These are phyloP conservation scores for Backusella luteola DNA, from an alignment of 192 early-diverging fungal species.

Conservation along the genomic window DNA sequence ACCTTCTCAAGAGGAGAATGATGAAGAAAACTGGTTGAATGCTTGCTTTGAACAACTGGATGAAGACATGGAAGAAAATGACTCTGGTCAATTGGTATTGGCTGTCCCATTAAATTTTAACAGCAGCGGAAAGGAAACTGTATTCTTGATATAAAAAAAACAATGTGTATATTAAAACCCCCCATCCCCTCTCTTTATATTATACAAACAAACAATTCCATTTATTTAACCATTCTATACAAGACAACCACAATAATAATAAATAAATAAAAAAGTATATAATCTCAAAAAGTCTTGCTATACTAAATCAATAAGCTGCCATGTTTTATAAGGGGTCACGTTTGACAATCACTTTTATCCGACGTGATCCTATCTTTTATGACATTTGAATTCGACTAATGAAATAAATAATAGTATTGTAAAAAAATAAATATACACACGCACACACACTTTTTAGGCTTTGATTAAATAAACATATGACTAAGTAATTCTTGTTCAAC, in stretches of 20 bases:
- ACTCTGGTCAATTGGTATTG: not conserved
- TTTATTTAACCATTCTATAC: not conserved
- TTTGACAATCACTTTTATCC: conserved; percentile 1
- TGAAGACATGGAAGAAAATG: conserved; percentile 24
- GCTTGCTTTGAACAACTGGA: conserved; percentile 32
- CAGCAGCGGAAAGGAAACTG: not conserved
- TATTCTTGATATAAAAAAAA: conserved; percentile 7
- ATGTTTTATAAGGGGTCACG: not conserved
- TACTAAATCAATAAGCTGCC: not conserved
- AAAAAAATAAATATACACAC: not conserved
- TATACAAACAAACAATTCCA: not conserved
- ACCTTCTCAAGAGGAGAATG: not conserved
- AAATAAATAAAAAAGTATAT: not conserved
- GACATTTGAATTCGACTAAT: not conserved
- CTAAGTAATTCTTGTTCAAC: not conserved
- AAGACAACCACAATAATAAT: not conserved
- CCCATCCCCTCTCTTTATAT: not conserved
- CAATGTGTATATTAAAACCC: not conserved
- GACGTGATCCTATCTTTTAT: conserved; percentile 8
- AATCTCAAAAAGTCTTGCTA: not conserved
- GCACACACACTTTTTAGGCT: not conserved
- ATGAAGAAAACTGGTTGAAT: conserved; percentile 32
- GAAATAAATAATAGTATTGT: not conserved
- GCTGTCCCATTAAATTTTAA: not conserved
- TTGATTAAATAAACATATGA: not conserved